Evolutionary conservation across 1,139 yeast species (phyloP), one percentile per base, ranked within the genome.

Genomic region (Ogataea hybrid): DNA sequence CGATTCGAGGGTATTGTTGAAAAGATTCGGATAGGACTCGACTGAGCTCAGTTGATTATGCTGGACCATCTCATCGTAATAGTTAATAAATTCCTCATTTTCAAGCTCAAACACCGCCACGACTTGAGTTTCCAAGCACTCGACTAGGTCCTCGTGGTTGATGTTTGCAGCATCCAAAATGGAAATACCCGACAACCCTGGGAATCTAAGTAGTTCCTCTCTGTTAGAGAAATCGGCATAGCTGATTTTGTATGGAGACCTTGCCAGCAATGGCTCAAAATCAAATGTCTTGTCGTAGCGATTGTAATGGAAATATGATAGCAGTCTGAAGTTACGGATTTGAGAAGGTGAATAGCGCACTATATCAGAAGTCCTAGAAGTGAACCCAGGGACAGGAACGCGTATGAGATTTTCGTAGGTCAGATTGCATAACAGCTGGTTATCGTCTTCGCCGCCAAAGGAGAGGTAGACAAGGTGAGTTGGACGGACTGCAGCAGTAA

Each of bases 301-400:
- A 6, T 37, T 16, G 43, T 66, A 71, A 58, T 84, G 90, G 53
- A 84, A 73, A 53, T 79, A 76, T 1, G 75, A 54, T 14, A 82
- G 50, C 27, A 73, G 67, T 51, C 73, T 75, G 45, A 78, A 71
- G 11, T 63, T 68, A 46, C 88, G 59, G 7, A 79, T 58, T 39
- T 79, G 82, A 0, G 77, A 56, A 0, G 87, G 66, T 0, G 81
- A 67, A 51, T 70, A 74, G 45, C 63, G 60, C 6, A 71, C 54
- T 2, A 43, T 16, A 3, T 43, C 54, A 5, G 30, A 29, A 5
- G 37, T 37, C 9, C 45, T 32, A 5, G 43, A 21, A 25, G 36
- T 32, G 22, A 48, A 56, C 0, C 64, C 66, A 14, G 46, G 41
- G 5, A 62, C 27, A 10, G 46, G 42, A 5, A 62, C 27, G 10